Conservation (phyloP, 306 rosid species). For the Glycine tomentella region DNA sequence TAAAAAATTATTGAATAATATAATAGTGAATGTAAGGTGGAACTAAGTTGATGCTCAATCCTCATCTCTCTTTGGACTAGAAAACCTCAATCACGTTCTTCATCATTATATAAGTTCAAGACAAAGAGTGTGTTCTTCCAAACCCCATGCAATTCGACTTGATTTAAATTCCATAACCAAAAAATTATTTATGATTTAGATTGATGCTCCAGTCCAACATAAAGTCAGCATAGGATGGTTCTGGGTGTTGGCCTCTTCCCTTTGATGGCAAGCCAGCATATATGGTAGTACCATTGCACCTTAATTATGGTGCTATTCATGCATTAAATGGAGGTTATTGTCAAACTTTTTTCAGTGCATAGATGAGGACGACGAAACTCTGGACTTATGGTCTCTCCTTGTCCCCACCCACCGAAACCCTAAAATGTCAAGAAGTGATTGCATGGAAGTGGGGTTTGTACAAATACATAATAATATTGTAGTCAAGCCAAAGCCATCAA, state of each 20-base stretch:
- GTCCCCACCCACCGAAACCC: slow-evolving; percentile 12
- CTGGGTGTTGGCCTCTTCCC: slow-evolving; percentile 5
- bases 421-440: slow-evolving; percentile 27
- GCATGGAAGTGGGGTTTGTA: slow-evolving; percentile 17
- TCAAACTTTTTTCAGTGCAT: slow-evolving; percentile 13
- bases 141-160: not conserved
- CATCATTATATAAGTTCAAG: not conserved
- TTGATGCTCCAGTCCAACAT: slow-evolving; percentile 14
- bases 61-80: not conserved
- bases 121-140: not conserved
- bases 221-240: slow-evolving; percentile 13
- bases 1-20: no score
- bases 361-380: not conserved
- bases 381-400: no score
- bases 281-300: not conserved
- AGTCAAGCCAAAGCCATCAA: not conserved
- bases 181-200: not conserved
- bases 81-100: not conserved
- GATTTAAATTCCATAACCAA: not conserved
- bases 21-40: not conserved
- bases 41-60: not conserved
- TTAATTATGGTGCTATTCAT: not conserved
- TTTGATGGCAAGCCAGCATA: not conserved
- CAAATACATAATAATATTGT: slow-evolving; percentile 4
- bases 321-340: slow-evolving; percentile 35